Percentiles rank a stretch among this genome's conserved stretches.
phyloP scores from a whole-genome alignment of 345 rosid species.

The Sonneratia caseolaris region DNA sequence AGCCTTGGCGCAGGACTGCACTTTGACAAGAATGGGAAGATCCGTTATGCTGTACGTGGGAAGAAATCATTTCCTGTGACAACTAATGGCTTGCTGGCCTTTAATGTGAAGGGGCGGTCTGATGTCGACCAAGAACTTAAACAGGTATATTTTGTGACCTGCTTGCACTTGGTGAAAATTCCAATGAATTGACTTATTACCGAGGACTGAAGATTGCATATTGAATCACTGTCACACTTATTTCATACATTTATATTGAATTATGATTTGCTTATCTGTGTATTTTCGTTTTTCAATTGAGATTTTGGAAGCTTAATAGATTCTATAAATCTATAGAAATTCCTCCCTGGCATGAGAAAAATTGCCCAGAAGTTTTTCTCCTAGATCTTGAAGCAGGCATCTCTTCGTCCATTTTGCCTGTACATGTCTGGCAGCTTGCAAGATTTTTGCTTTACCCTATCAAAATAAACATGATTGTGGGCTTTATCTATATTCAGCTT shows the following conservation, averaged over 20 bases:
- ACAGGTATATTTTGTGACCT: conserved; percentile 31
- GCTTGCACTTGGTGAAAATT: background rate
- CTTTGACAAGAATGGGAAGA: conserved; percentile 58
- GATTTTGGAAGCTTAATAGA: background rate
- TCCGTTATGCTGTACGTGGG: conserved; percentile 52
- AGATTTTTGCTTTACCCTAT: background rate
- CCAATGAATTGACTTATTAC: background rate
- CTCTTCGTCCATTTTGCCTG: background rate
- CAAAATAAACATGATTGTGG: background rate
- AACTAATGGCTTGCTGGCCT: conserved; percentile 34
- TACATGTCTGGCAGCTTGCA: background rate
- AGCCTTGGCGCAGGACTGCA: conserved; percentile 67
- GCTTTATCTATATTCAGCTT: background rate
- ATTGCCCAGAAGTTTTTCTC: background rate
- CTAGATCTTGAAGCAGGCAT: background rate
- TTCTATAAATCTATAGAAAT: background rate
- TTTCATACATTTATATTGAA: background rate
- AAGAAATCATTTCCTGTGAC: conserved; percentile 65
- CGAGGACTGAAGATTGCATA: background rate
- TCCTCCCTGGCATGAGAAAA: background rate
- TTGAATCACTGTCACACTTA: background rate
- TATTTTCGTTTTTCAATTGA: background rate
- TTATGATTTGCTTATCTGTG: background rate
- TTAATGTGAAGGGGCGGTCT: conserved; percentile 65
- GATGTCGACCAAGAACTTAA: conserved; percentile 62